Evolutionary conservation across 495 filamentous ascomycete genomes (phyloP).

Genomic region (Penicillium ucsense): DNA sequence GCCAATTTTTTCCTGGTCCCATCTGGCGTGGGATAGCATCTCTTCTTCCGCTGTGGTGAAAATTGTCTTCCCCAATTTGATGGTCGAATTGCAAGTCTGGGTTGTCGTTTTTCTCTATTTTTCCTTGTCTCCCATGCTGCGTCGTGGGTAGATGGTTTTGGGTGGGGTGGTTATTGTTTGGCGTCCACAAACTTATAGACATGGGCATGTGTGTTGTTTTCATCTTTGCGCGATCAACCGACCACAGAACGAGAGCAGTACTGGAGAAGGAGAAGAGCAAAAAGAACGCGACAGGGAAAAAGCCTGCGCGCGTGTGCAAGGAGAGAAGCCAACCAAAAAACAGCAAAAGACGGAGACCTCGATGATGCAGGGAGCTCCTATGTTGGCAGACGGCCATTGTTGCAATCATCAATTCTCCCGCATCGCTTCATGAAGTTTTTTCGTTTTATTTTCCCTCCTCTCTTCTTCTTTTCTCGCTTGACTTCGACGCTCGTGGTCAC

Average conservation of each 20-base stretch:
- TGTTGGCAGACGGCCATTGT: slow-evolving; percentile 23
- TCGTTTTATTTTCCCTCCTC: slow-evolving; percentile 6
- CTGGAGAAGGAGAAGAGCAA: too few species aligned
- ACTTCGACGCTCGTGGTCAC: too few species aligned
- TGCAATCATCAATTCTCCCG: slow-evolving; percentile 11
- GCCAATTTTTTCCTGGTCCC: slow-evolving; percentile 6
- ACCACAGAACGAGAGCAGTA: slow-evolving; percentile 18
- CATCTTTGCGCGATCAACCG: slow-evolving; percentile 17
- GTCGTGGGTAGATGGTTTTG: slow-evolving; percentile 24
- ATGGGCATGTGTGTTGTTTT: slow-evolving; percentile 32
- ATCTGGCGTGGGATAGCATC: slow-evolving; percentile 28
- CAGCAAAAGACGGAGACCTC: too few species aligned
- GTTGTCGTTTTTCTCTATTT: slow-evolving; percentile 8
- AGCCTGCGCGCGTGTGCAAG: too few species aligned
- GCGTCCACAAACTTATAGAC: slow-evolving; percentile 38
- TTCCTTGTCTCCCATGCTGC: slow-evolving; percentile 20
- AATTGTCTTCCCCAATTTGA: slow-evolving; percentile 11
- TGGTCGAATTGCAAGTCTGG: slow-evolving; percentile 20
- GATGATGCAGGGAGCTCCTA: neutral
- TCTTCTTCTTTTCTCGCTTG: slow-evolving; percentile 5
- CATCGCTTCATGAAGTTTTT: slow-evolving; percentile 1
- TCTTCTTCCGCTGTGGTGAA: slow-evolving; percentile 21
- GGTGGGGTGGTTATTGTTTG: slow-evolving; percentile 33
- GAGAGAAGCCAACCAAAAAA: too few species aligned
- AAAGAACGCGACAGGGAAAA: too few species aligned